Evolutionary conservation across 2,329 filamentous ascomycete species (phyloP).

Genomic region (Bimuria novae-zelandiae): DNA sequence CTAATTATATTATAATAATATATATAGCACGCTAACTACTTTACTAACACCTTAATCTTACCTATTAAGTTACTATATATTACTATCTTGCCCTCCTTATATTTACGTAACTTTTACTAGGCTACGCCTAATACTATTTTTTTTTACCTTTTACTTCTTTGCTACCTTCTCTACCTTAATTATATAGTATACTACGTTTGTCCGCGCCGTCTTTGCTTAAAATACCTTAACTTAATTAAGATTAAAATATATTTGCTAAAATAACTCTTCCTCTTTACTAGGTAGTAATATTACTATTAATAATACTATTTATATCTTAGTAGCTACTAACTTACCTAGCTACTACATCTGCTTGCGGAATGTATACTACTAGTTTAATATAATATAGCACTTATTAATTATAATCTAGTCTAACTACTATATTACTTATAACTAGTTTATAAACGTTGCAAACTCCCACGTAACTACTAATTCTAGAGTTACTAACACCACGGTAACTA

Average conservation of each 20-base stretch:
- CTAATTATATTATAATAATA: conserved; percentile 11
- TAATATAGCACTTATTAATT: not conserved
- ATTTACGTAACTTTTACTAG: too few species aligned
- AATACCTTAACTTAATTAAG: not conserved
- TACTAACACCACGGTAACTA: not conserved
- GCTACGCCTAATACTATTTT: too few species aligned
- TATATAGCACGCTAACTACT: conserved; percentile 12
- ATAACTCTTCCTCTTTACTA: too few species aligned
- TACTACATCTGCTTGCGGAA: not conserved
- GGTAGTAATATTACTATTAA: too few species aligned
- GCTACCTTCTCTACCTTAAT: not conserved
- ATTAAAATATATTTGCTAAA: too few species aligned
- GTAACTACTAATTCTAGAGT: not conserved
- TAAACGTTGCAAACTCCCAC: not conserved
- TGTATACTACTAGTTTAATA: not conserved
- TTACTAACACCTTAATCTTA: not conserved
- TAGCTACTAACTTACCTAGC: too few species aligned
- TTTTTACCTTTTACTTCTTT: not conserved
- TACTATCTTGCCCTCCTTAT: too few species aligned
- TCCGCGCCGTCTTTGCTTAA: not conserved
- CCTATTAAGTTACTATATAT: too few species aligned
- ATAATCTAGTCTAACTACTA: too few species aligned
- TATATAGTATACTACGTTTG: not conserved
- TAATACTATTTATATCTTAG: too few species aligned
- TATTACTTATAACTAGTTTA: conserved; percentile 7